Base-by-base conservation (phyloP, 805 yeast genomes). In the Saccharomycopsis vini region DNA sequence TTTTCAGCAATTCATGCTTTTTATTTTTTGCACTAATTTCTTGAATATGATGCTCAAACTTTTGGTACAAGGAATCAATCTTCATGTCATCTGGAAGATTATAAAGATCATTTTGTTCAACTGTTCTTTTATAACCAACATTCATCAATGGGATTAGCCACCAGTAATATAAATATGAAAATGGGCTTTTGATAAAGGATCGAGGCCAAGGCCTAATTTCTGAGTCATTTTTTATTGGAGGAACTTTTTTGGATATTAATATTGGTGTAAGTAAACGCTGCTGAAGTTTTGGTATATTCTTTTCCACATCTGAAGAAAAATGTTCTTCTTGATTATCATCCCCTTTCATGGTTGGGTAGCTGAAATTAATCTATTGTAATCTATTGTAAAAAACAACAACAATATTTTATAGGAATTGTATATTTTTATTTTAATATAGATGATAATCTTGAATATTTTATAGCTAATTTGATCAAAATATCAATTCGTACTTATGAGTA, bases 41-140 rank as follows among this genome's bases (percentile, higher is more conserved):
- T 4, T 61, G 56, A 48, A 72, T 55, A 39, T 61, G 48, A 5
- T 43, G 39, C 34, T 59, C 59, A 43, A 75, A 76, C 22, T 47
- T 54, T 2, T 44, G 51, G 42, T 66, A 64, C 46, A 73, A 56
- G 12, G 51, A 52, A 20, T 73, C 73, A 32, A 71, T 62, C 12
- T 63, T 56, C 60, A 67, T 61, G 30, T 63, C 62, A 2, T 66
- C 64, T 19, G 69, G 71, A 48, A 75, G 57, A 29, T 54, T 56
- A 50, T 56, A 81, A 50, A 81, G 56, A 59, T 83, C 92, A 39
- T 73, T 69, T 1, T 81, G 75, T 35, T 72, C 73, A 35, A 83
- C 60, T 0, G 88, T 80, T 54, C 92, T 68, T 57, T 76, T 79
- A 59, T 83, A 83, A 5, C 94, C 90, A 6, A 73, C 71, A 15